A percentile compares a stretch with the other conserved stretches of the same genome.
Evolutionary conservation across 805 yeast genomes (phyloP).

Genomic region (Soucietia sequanensis): DNA sequence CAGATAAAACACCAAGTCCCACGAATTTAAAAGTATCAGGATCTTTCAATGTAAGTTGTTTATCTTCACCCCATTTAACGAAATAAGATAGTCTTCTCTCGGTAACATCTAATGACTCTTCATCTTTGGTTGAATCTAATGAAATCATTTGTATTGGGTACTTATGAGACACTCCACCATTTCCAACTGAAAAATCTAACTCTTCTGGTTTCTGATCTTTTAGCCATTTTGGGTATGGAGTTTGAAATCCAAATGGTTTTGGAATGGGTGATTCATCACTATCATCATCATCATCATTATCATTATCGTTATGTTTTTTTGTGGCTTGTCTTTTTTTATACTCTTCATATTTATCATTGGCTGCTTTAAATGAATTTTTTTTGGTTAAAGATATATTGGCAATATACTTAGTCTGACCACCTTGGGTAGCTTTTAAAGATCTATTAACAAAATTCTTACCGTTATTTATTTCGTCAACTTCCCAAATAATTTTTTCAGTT

Average conservation of each 20-base stretch:
- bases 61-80: constrained; percentile 25
- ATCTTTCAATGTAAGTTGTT: constrained; percentile 12
- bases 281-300: constrained; percentile 26
- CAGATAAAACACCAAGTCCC: constrained; percentile 59
- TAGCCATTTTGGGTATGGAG: constrained; percentile 34
- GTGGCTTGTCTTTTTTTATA: constrained; percentile 18
- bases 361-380: constrained; percentile 25
- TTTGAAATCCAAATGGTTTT: constrained; percentile 34
- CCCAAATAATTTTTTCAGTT: constrained; percentile 23
- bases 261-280: constrained; percentile 20
- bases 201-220: constrained; percentile 13
- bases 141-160: constrained; percentile 34
- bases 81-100: constrained; percentile 26
- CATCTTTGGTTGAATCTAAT: constrained; percentile 21
- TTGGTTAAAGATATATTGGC: constrained; percentile 35
- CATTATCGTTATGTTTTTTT: constrained; percentile 20
- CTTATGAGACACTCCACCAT: constrained; percentile 20
- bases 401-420: constrained; percentile 21
- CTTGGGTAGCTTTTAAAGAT: constrained; percentile 24
- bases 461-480: constrained; percentile 28
- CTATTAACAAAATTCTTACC: constrained; percentile 39
- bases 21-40: constrained; percentile 40
- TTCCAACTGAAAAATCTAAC: constrained; percentile 10
- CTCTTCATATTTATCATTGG: constrained; percentile 19
- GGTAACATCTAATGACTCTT: constrained; percentile 20